Evolutionary conservation across 192 early-diverging fungal genomes (phyloP), one percentile per base, ranked within the genome.

Genomic region (Coemansia aciculifera): DNA sequence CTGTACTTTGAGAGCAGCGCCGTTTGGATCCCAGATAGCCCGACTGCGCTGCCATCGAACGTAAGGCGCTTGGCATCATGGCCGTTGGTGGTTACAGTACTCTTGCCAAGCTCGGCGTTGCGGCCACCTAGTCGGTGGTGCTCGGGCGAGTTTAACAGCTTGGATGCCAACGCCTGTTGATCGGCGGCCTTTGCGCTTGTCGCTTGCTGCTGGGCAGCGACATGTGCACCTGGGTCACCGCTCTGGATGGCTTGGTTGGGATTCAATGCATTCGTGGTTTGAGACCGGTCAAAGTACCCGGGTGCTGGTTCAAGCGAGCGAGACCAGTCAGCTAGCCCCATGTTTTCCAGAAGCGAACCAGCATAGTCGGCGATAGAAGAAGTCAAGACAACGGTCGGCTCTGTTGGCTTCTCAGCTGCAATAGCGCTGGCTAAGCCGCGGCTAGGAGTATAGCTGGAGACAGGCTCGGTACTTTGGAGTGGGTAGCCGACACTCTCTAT

Each of bases 1-100:
- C 79, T 82, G 64, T 77, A 82, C 52, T 77, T 77, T 42, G 67
- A 27, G 29, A 73, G 54, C 36, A 82, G 63, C 48, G 57, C 23
- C 11, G 63, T 49, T 21, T 81, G 74, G 15, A 81, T 59, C 3
- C 74, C 74, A 12, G 59, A 31, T 8, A 43, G 40, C 23, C 61
- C 37, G 4, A 57, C 54, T 37, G 59, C 21, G 13, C 46, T 10
- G 65, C 56, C 21, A 15, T 37, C 49, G 15, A 57, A 31, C 6
- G 54, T 57, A 34, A 57, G 29, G 54, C 54, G 54, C 13, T 32
- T 57, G 2, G 54, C 29, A 34, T 6, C 54, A 13, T 19, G 65
- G 15, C 60, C 59, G 17, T 10, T 31, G 12, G n/a, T 34, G 5
- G 62, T 6, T 32, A 27, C 66, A 29, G 40, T 19, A 63, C 63